Conservation (phyloP, 2,329 filamentous ascomycete species). For the Ilyonectria destructans region DNA sequence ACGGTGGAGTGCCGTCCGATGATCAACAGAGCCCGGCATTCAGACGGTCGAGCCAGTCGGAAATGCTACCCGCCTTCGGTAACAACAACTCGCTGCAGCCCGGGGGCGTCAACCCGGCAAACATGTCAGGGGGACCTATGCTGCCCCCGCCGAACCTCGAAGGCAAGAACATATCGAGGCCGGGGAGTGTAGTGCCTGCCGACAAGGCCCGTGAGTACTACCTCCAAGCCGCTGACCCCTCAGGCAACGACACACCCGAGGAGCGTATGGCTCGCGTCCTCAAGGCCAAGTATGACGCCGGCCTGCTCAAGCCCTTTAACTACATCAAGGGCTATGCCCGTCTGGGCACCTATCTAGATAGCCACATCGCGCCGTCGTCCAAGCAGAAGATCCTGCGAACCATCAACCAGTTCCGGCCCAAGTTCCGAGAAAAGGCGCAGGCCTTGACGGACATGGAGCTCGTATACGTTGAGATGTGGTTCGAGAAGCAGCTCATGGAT, state of each 20-base stretch:
- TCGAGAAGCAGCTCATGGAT: slow-evolving; percentile 95
- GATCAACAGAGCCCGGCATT: slow-evolving; percentile 70
- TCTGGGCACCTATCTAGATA: slow-evolving; percentile 92
- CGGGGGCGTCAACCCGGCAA: slow-evolving; percentile 43
- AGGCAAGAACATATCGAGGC: slow-evolving; percentile 72
- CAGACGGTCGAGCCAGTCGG: slow-evolving; percentile 60
- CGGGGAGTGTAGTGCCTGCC: slow-evolving; percentile 73
- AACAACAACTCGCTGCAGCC: slow-evolving; percentile 56
- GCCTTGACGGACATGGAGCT: slow-evolving; percentile 94
- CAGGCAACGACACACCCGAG: slow-evolving; percentile 87
- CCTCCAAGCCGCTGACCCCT: slow-evolving; percentile 95
- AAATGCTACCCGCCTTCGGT: slow-evolving; percentile 66
- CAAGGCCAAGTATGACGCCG: slow-evolving; percentile 96
- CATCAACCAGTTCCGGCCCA: slow-evolving; percentile 92
- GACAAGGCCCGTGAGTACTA: slow-evolving; percentile 94
- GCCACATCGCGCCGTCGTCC: slow-evolving; percentile 84
- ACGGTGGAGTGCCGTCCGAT: slow-evolving; percentile 80
- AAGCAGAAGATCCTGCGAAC: slow-evolving; percentile 94
- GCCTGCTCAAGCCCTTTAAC: slow-evolving; percentile 96
- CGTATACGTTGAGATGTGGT: slow-evolving; percentile 98
- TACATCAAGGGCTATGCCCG: slow-evolving; percentile 97
- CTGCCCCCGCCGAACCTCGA: slow-evolving; percentile 62
- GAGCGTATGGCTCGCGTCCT: slow-evolving; percentile 96
- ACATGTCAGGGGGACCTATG: slow-evolving; percentile 59
- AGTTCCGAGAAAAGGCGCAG: slow-evolving; percentile 96